Evolutionary conservation across 768 basidiomycete species (phyloP).

Genomic region (Russula earlei): DNA sequence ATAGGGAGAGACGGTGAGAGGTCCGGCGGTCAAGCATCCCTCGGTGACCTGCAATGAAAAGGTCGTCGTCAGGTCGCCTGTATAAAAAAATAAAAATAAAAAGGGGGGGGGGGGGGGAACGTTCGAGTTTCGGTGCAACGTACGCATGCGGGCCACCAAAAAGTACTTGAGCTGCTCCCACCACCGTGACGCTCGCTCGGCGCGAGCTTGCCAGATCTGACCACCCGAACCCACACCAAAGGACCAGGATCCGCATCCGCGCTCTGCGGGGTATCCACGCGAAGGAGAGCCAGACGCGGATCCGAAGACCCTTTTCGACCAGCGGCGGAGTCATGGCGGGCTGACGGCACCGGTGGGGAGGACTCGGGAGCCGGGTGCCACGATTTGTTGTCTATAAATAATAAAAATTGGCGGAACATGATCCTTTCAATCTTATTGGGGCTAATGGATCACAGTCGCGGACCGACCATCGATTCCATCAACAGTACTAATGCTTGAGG

Average conservation of each 20-base stretch:
- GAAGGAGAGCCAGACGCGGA: not conserved
- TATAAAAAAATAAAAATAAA: not conserved
- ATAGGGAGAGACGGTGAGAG: slow-evolving; percentile 25
- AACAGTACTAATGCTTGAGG: no score
- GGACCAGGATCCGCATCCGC: not conserved
- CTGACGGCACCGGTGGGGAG: no score
- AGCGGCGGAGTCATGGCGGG: no score
- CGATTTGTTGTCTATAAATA: no score
- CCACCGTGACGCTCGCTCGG: slow-evolving; percentile 19
- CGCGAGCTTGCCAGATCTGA: slow-evolving; percentile 30
- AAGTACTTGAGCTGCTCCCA: slow-evolving; percentile 21
- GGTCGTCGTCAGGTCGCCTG: no score
- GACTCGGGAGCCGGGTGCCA: no score
- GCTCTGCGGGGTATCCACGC: not conserved
- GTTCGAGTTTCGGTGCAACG: slow-evolving; percentile 22
- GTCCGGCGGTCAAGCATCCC: slow-evolving; percentile 23
- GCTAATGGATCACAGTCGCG: no score
- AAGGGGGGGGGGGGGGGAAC: no score
- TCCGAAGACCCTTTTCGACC: no score
- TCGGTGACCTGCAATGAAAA: slow-evolving; percentile 3
- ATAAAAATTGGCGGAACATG: no score
- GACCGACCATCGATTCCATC: no score
- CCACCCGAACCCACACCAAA: slow-evolving; percentile 37
- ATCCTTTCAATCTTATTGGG: no score
- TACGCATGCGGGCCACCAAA: slow-evolving; percentile 74